phyloP scores from a whole-genome alignment of 345 rosid species.

The Eucalyptus microcorys region DNA sequence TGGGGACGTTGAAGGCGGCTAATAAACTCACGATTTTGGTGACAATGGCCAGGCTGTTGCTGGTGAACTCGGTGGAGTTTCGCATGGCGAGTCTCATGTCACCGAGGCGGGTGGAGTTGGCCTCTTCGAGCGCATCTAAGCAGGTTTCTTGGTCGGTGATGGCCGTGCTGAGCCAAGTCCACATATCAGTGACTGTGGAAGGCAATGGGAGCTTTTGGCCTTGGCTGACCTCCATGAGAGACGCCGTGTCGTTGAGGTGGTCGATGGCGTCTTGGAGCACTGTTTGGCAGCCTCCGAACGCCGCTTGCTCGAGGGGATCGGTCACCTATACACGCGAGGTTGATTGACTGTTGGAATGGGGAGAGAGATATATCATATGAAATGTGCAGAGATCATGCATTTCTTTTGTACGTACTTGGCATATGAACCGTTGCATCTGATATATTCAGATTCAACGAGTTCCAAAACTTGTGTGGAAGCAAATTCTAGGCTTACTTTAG shows the following conservation, averaged over 20 bases:
- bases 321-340: background rate
- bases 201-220: background rate
- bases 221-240: background rate
- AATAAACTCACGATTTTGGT: slow-evolving; percentile 39
- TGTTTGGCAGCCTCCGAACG: slow-evolving; percentile 4
- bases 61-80: slow-evolving; percentile 8
- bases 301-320: background rate
- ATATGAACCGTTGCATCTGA: background rate
- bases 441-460: background rate
- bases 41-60: slow-evolving; percentile 30
- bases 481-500: background rate
- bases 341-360: background rate
- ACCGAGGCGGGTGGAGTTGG: background rate
- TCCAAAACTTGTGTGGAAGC: background rate
- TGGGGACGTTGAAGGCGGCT: slow-evolving; percentile 23
- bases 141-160: slow-evolving; percentile 7
- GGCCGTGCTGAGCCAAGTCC: slow-evolving; percentile 8
- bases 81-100: slow-evolving; percentile 1
- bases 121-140: slow-evolving; percentile 1
- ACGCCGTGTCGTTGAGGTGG: background rate
- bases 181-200: background rate
- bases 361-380: no score
- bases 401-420: no score
- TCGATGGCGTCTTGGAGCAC: slow-evolving; percentile 11
- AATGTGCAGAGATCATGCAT: no score